Evolutionary conservation across 2,329 filamentous ascomycete species (phyloP), one percentile per base, ranked within the genome.

Genomic region (Trichophyton verrucosum): DNA sequence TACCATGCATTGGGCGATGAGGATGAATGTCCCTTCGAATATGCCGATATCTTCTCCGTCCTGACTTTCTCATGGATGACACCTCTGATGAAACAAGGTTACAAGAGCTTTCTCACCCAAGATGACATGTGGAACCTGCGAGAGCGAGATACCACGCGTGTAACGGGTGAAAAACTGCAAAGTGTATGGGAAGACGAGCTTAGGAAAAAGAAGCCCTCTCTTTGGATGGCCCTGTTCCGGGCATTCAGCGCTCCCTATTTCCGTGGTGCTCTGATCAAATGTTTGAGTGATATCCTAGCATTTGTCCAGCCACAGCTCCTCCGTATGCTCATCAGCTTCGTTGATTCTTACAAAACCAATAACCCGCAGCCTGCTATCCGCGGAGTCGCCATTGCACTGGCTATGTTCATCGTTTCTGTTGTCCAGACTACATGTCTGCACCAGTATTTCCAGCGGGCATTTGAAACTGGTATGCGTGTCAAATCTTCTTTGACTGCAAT

Each of bases 31-130:
- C 80, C 80, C 0, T 85, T 89, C 64, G 91, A 97, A 74, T 95
- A 96, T 72, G 91, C 94, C 11, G 91, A 92, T 63, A 80, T 97
- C 59, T 99, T 99, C 76, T 96, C 92, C 3, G 84, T 89, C 58
- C 81, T 99, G 53, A 96, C 92, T 0, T 99, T 99, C 73, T 86
- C 88, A 60, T 99, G 94, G 94, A 96, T 99, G 92, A 97, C 94
- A 0, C 91, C 94, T 0, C 78, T 99, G 82, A 99, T 99, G 94
- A 91, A 86, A 70, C 87, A 87, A 70, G 94, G 94, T 0, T 97
- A 99, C 78, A 89, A 87, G 70, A 84, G 91, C 62, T 99, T 85
- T 72, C 79, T 99, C 64, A 96, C 91, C 1, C 91, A 97, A 72
- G 89, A 96, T 65, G 92, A 99, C 73, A 81, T 99, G 24, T 99